Percentiles rank a stretch among this genome's conserved stretches.
Conservation (phyloP, 2,329 filamentous ascomycete genomes). For the Ambrosiella cleistominuta region DNA sequence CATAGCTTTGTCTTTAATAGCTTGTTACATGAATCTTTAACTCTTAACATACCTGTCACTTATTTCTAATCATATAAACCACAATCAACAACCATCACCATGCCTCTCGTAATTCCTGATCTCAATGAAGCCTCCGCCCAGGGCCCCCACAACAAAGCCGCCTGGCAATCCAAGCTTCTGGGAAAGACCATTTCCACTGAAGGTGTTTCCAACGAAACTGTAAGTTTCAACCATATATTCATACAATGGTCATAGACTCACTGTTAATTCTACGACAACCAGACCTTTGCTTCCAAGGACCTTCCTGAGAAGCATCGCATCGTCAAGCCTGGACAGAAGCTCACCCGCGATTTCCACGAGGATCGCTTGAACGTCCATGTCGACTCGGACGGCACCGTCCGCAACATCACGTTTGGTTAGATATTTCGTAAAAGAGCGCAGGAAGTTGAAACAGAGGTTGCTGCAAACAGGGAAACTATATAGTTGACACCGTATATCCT, state of each 20-base stretch:
- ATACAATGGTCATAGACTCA: not conserved
- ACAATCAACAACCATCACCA: slow-evolving; percentile 17
- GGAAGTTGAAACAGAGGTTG: not conserved
- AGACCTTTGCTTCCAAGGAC: slow-evolving; percentile 44
- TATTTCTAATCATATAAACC: too few relatives aligned
- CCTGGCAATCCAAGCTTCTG: slow-evolving; percentile 44
- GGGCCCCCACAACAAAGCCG: slow-evolving; percentile 29
- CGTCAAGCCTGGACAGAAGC: slow-evolving; percentile 37
- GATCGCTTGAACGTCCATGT: slow-evolving; percentile 42
- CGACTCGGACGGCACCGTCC: slow-evolving; percentile 41
- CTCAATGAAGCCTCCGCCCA: slow-evolving; percentile 26
- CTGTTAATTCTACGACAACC: not conserved
- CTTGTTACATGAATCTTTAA: too few relatives aligned
- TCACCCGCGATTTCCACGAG: slow-evolving; percentile 38
- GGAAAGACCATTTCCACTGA: slow-evolving; percentile 43
- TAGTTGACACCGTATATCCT: not conserved
- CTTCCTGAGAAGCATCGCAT: slow-evolving; percentile 39
- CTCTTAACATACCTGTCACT: too few relatives aligned
- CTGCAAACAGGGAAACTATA: slow-evolving; percentile 1
- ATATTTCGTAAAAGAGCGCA: not conserved
- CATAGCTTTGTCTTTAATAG: not conserved
- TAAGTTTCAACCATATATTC: slow-evolving; percentile 19
- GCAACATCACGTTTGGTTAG: slow-evolving; percentile 39
- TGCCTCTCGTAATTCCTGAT: slow-evolving; percentile 49
- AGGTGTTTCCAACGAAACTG: slow-evolving; percentile 29